Evolutionary conservation across 148 eudicot species (phyloP), one percentile per base, ranked within the genome.

Genomic region (Rhododendron simsii): DNA sequence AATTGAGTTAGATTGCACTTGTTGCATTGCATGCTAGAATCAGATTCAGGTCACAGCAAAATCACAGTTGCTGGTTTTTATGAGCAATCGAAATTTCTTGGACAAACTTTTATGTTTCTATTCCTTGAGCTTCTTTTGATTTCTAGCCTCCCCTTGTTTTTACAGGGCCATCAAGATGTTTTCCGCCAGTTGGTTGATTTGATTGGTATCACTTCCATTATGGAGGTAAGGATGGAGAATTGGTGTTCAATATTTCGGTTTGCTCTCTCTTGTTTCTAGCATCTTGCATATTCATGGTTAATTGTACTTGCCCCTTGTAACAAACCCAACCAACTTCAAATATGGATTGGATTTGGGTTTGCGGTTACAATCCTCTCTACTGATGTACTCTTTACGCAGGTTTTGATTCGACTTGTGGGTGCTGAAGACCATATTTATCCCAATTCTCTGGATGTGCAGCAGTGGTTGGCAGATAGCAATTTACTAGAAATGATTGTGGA

Each of bases 401-500:
- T 97, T 85, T 89, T 97, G 89, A 95, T 97, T 87, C 95, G 98
- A 71, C 99, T 97, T 89, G 98, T 97, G n/a, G 98, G 98, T 63
- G 93, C 96, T 73, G 98, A 97, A 90, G 99, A 97, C 86, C 99
- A 97, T 88, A 90, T 97, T 61, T 97, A 97, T 89, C 91, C 98
- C 86, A 95, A 92, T 89, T 92, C 93, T 78, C 78, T 92, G 93
- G 99, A 97, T 87, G 95, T 97, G 83, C 93, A 94, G 93, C 96
- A 91, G 87, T 97, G 98, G 98, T 90, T 97, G 88, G 94, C 98
- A 44, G 96, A 94, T 69, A 95, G 99, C 92, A 95, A 91, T 88
- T 90, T 97, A 89, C 91, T 95, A 87, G 99, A 97, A 91, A 97
- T 97, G 99, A 93, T 97, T 89, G 98, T 97, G 84, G 98, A 97